Evolutionary conservation across 495 filamentous ascomycete species (phyloP), one percentile per base, ranked within the genome.

Genomic region (Tetracladium setigerum): DNA sequence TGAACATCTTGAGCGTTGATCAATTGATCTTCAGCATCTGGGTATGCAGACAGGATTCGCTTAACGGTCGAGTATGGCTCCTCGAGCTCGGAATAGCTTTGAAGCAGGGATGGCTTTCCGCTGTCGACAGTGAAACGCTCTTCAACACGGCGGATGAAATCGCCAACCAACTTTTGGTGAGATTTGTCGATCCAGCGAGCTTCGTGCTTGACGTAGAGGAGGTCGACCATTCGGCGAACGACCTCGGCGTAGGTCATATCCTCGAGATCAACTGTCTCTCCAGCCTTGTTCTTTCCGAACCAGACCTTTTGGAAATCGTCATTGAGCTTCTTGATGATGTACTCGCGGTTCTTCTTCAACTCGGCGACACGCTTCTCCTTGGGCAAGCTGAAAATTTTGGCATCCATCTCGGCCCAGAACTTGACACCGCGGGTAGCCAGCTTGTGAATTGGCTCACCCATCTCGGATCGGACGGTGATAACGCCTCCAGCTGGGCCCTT

Each of bases 391-490:
- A 98, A 98, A 55, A 98, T 95, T 61, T 91, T 95, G 62, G 87
- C 78, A 56, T 98, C 92, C 87, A 98, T 94, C 64, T 98, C 92
- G 46, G 88, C 83, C 92, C 92, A 98, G 67, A 98, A 92, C 35
- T 77, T 69, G 24, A 98, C 89, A 72, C 92, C 92, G 36, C 92
- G 79, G 18, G 92, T 98, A 17, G 92, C 92, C 48, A 98, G 74
- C 68, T 97, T 97, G 72, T 98, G 92, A 51, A 98, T 98, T 9
- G 92, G 92, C 70, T 98, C 92, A 32, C 92, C 92, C 92, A 98
- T 98, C 64, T 98, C 92, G 5, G 92, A 98, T 46, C 87, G 73
- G 34, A 98, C 91, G n/a, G 92, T 96, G 57, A 98, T 87, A 24
- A 98, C 83, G 58, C 92, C 92, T 59, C 92, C 92, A 37, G 89